Conservation (phyloP, 202 grass and related monocot genomes). For the Saccharum hybrid region DNA sequence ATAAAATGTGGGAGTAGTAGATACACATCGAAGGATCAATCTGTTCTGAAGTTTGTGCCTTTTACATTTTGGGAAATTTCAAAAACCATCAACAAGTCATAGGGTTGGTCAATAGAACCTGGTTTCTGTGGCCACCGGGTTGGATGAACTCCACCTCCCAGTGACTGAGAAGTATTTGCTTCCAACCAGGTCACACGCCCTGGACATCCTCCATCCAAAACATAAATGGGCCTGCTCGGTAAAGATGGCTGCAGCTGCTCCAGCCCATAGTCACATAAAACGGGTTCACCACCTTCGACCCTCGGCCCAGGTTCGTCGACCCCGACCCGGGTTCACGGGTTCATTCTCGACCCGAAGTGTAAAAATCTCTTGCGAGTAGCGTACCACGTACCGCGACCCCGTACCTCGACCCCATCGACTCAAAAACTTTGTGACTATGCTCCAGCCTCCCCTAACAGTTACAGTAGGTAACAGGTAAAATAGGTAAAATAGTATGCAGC, state of each 20-base stretch:
- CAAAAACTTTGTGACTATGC: too few relatives aligned
- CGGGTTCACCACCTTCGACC: too few relatives aligned
- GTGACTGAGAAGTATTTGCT: neutral
- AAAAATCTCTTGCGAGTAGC: too few relatives aligned
- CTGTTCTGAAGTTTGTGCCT: neutral
- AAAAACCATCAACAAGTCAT: neutral
- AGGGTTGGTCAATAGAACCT: neutral
- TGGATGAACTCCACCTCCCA: neutral
- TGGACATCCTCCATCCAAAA: neutral
- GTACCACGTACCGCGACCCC: too few relatives aligned
- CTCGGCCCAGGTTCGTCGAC: too few relatives aligned
- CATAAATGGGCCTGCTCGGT: neutral
- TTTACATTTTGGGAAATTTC: neutral
- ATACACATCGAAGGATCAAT: neutral
- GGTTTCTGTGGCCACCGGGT: neutral
- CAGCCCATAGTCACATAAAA: too few relatives aligned
- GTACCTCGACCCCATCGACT: too few relatives aligned
- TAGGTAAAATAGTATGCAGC: neutral
- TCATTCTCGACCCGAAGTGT: too few relatives aligned
- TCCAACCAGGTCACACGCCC: neutral
- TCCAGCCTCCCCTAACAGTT: neutral
- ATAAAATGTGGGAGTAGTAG: neutral
- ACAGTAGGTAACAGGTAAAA: neutral
- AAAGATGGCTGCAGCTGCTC: neutral
- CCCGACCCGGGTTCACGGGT: too few relatives aligned